Evolutionary conservation across 441 rosid genomes (phyloP).

Genomic region (Heliophila coronopifolia): DNA sequence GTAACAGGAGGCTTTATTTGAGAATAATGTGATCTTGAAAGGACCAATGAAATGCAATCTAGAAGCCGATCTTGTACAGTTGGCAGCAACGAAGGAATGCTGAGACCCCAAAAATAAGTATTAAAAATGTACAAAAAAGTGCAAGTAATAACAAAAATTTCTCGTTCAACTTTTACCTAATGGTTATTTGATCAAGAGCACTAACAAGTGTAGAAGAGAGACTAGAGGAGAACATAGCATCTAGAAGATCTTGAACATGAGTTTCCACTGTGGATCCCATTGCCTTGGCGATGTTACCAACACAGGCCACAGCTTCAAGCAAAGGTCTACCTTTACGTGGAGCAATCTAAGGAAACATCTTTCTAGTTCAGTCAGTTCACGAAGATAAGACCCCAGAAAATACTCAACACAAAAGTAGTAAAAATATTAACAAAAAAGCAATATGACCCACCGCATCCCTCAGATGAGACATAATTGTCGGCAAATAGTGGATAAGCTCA

Average conservation of each 20-base stretch:
- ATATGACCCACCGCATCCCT: constrained; percentile 83
- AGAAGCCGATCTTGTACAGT: constrained; percentile 90
- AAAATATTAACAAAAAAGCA: constrained; percentile 17
- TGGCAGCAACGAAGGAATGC: constrained; percentile 87
- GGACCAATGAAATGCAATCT: constrained; percentile 74
- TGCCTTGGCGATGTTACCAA: constrained; percentile 96
- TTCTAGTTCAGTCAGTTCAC: constrained; percentile 24
- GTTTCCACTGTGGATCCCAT: constrained; percentile 91
- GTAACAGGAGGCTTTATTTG: constrained; percentile 64
- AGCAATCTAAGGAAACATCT: constrained; percentile 60
- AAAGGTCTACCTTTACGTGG: constrained; percentile 97
- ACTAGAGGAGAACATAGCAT: constrained; percentile 83
- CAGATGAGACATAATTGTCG: constrained; percentile 88
- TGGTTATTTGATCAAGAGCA: constrained; percentile 82
- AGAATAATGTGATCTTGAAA: constrained; percentile 70
- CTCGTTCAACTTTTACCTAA: constrained; percentile 44
- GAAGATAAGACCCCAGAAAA: constrained; percentile 13
- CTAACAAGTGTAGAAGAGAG: constrained; percentile 82
- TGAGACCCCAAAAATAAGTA: constrained; percentile 38
- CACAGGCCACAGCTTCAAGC: constrained; percentile 96
- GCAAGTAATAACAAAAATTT: constrained; percentile 12
- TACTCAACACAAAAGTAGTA: constrained; percentile 23
- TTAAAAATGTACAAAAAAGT: constrained; percentile 10
- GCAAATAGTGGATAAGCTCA: constrained; percentile 90
- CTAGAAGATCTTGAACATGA: constrained; percentile 77